phyloP scores from a whole-genome alignment of 2,329 filamentous ascomycete species.

The Phialocephala sp. region DNA sequence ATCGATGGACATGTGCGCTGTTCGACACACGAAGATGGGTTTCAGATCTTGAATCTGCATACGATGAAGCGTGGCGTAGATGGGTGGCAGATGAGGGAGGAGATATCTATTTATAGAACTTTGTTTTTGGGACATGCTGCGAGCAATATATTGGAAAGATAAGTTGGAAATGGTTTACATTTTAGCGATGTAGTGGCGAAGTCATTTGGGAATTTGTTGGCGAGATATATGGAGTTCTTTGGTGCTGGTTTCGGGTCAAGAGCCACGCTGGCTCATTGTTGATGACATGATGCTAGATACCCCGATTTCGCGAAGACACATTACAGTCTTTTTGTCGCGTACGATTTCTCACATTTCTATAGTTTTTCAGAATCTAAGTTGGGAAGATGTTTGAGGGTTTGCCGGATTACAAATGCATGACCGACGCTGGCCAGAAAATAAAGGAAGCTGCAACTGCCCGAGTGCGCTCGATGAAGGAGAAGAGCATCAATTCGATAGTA shows the following conservation, averaged over 20 bases:
- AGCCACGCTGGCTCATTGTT: constrained; percentile 3
- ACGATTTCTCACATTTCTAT: neutral
- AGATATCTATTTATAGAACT: constrained; percentile 77
- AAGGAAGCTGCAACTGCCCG: no score
- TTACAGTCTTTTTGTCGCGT: constrained; percentile 6
- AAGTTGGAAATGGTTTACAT: neutral
- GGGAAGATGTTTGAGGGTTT: neutral
- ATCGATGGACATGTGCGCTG: constrained; percentile 83
- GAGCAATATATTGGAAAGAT: neutral
- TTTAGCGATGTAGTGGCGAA: constrained; percentile 6
- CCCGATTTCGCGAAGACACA: constrained; percentile 1
- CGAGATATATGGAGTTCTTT: constrained; percentile 5
- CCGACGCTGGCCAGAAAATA: no score
- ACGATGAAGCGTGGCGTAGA: constrained; percentile 83
- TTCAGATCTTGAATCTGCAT: constrained; percentile 83
- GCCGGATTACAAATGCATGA: neutral
- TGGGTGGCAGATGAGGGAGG: constrained; percentile 90
- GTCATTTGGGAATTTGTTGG: constrained; percentile 2
- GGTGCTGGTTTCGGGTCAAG: neutral
- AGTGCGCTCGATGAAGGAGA: no score
- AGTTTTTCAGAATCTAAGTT: neutral
- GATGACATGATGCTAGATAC: constrained; percentile 13
- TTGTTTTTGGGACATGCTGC: constrained; percentile 5
- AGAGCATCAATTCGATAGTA: no score
- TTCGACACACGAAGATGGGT: constrained; percentile 96